Percentiles rank a stretch among this genome's conserved stretches.
Evolutionary conservation across 2,329 filamentous ascomycete genomes (phyloP).

Genomic region (Alternaria postmessia): DNA sequence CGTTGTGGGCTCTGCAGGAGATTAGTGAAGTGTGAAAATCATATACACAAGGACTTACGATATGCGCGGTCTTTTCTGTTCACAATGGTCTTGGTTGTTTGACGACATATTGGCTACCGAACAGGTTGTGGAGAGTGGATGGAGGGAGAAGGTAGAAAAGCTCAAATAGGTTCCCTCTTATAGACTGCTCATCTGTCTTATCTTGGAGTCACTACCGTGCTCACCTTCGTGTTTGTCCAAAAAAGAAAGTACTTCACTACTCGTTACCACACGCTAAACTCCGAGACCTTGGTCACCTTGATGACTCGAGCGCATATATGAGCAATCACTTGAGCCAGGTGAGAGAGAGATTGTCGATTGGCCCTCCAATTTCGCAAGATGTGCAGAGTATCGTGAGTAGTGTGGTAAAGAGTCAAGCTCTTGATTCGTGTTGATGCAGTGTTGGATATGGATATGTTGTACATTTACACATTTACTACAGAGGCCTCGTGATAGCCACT

Average conservation of each 20-base stretch:
- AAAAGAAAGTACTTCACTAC: not conserved
- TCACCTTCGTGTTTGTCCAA: not conserved
- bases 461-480: slow-evolving; percentile 14
- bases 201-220: not conserved
- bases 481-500: not conserved
- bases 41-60: not conserved
- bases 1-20: not conserved
- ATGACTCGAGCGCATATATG: not conserved
- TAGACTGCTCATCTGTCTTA: not conserved
- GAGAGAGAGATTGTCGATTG: not conserved
- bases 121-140: not conserved
- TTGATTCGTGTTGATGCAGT: not conserved
- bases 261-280: not conserved
- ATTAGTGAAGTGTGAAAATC: not conserved
- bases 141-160: not conserved
- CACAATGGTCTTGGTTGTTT: not conserved
- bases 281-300: not conserved
- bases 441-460: slow-evolving; percentile 16
- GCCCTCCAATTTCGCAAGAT: not conserved
- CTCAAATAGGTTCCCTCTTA: not conserved
- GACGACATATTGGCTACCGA: not conserved
- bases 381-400: not conserved
- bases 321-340: not conserved
- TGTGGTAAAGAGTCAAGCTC: not conserved
- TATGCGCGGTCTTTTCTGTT: not conserved